Evolutionary conservation across 352 stramenopile species (phyloP), one percentile per base, ranked within the genome.

Genomic region (Proteromonas lacertae): DNA sequence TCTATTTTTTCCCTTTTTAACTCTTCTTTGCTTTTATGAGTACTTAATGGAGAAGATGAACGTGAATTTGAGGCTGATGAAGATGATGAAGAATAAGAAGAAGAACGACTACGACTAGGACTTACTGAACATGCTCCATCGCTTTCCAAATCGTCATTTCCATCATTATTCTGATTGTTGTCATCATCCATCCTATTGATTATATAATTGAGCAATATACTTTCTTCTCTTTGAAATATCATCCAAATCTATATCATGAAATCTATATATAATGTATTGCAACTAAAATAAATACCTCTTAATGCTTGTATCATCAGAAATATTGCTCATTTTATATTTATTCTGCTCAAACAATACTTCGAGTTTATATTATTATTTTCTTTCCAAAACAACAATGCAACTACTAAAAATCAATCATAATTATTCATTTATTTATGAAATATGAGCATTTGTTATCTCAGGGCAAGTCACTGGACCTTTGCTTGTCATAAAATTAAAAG

Each of bases 111-210:
- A 90, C 55, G 46, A 90, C 76, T 1, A 72, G 89, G 55, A 86
- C 56, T 21, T 90, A 70, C 38, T 63, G 84, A 29, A 74, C 62
- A 48, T 91, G 74, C 41, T 91, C 74, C 12, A 73, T 73, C 50
- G 90, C 76, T 40, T 92, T 74, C 36, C 90, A 60, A 55, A 92
- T 80, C 14, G 90, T 61, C 34, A 72, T 58, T 18, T 50, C 62
- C 53, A 90, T 90, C 13, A 53, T 49, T 7, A 24, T 38, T 14
- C 83, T 55, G 30, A 65, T 43, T 12, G 62, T 58, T 41, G 83
- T 67, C 4, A 32, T 35, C 9, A 80, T 46, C 37, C 57, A 72
- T 48, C 82, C 47, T 24, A 61, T 33, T 7, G 73, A 41, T 12
- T 73, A 46, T 29, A 70, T 61, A 40, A 62, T 63, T 45, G 76